Conservation (phyloP, 495 filamentous ascomycete species). For the Talaromyces stipitatus region DNA sequence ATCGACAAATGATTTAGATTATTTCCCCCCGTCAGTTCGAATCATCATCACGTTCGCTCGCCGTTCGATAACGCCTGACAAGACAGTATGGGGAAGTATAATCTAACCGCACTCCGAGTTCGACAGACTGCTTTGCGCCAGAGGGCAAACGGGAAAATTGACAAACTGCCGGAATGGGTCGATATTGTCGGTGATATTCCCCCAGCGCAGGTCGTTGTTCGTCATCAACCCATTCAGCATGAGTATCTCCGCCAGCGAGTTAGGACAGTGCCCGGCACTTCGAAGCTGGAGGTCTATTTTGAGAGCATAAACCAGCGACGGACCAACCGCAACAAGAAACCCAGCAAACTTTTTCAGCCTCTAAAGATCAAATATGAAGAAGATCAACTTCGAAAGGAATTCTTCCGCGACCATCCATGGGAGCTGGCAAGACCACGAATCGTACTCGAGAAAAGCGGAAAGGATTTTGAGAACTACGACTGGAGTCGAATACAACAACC, state of each 20-base stretch:
- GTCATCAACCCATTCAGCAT: conserved; percentile 58
- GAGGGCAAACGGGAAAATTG: conserved; percentile 42
- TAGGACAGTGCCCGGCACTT: conserved; percentile 27
- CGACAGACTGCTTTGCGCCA: conserved; percentile 55
- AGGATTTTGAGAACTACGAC: conserved; percentile 65
- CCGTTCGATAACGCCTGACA: not conserved
- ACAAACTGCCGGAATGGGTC: conserved; percentile 64
- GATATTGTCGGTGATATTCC: conserved; percentile 65
- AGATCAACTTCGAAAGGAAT: conserved; percentile 69
- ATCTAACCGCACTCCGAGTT: conserved; percentile 67
- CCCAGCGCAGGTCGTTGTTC: conserved; percentile 68
- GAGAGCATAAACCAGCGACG: conserved; percentile 29
- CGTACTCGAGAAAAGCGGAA: conserved; percentile 77
- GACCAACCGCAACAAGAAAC: conserved; percentile 42
- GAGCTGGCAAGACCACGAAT: conserved; percentile 85
- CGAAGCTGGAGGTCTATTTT: conserved; percentile 30
- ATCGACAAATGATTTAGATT: not conserved
- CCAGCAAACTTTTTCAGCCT: conserved; percentile 73
- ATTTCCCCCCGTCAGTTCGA: too few relatives aligned
- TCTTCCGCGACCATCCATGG: conserved; percentile 95
- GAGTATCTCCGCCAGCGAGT: conserved; percentile 46
- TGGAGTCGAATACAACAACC: conserved; percentile 77
- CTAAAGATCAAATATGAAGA: conserved; percentile 75
- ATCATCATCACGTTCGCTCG: not conserved
- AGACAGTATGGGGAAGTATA: conserved; percentile 55